Base-by-base conservation (phyloP, 2,329 filamentous ascomycete genomes). In the Hymenoscyphus salicellus region DNA sequence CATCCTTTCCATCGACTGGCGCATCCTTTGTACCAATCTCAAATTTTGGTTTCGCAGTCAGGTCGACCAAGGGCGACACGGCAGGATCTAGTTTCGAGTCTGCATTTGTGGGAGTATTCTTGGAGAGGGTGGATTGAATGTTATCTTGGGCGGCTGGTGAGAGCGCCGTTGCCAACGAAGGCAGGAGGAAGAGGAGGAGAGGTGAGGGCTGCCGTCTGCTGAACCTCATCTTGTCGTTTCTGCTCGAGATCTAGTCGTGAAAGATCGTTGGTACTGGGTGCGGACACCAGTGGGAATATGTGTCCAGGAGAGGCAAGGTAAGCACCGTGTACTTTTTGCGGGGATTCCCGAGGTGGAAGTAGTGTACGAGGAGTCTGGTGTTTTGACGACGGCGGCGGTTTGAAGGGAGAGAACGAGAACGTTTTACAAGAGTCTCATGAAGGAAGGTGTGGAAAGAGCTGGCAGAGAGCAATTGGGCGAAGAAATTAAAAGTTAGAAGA, bases 1-100 rank as follows among this genome's bases (percentile, higher is more conserved):
- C 95, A 79, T 98, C 95, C 72, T 90, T 89, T 56, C 93, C 93
- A 76, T 98, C 95, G 23, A 97, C 89, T 0, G 94, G 94, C 63
- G 91, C 92, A 80, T 95, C 89, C 76, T 93, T 93, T 60, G 87
- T 88, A 61, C 86, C 86, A 69, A 74, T 63, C 49, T 72, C 72
- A 52, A 66, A 69, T 55, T 72, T 72, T 11, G 70, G 61, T 59
- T 81, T 79, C 1, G 74, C 64, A 69, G 66, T 73, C 5, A 72
- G 55, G 55, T 72, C 72, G 41, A 71, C 61, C 16, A 71, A 26
- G 36, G 69, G 65, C 17, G 70, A 67, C 26, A 70, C 49, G 56
- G 66, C 56, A 55, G 55, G 61, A 23, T 43, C 56, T 26, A 66
- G 26, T 57, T 67, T 70, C 17, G 68, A 52, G 58, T 70, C 70